Base-by-base conservation (phyloP, 2,329 filamentous ascomycete species). In the Ciborinia camelliae region DNA sequence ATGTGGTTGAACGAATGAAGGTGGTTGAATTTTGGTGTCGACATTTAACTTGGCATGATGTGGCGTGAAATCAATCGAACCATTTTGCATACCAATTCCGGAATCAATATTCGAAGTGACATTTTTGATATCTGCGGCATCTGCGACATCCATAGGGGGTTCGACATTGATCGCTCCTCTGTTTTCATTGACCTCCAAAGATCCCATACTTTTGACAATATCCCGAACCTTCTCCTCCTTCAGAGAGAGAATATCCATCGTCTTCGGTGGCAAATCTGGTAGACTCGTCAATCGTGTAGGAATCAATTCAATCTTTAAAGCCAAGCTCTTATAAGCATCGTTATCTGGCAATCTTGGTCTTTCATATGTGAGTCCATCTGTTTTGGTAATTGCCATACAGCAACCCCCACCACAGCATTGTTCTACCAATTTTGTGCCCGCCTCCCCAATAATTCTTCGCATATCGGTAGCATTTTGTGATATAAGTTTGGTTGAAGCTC, bases 1-100 rank as follows among this genome's bases (percentile, higher is more conserved):
- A 76, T 99, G 95, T 32, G 95, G 95, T 75, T 97, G 92, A 62
- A 99, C 93, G 73, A 93, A 99, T 66, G 82, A 83, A 8, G 95
- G 95, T 23, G 95, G 94, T 74, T 94, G 89, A 66, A 86, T 81
- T 12, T 79, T 75, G 3, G 86, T 87, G 71, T 88, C 81, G 64
- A 86, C 75, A 30, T 54, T 32, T 15, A 66, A 65, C 10, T 62
- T 67, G 7, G 66, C 52, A 55, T 62, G 57, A 59, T 70, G 73
- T 41, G 74, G 73, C 28, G 73, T 75, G 54, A 75, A 75, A 53
- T 76, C 74, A 39, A 71, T 74, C 0, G 73, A 72, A 28, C 70
- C 68, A 30, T 74, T 69, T 6, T 32, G 41, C 43, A 64, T 32
- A 12, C 80, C 81, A 54, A 82, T 76, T 45, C 77, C 80, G 0